phyloP scores from a whole-genome alignment of 2,329 filamentous ascomycete species.

The Curvularia hawaiiensis region DNA sequence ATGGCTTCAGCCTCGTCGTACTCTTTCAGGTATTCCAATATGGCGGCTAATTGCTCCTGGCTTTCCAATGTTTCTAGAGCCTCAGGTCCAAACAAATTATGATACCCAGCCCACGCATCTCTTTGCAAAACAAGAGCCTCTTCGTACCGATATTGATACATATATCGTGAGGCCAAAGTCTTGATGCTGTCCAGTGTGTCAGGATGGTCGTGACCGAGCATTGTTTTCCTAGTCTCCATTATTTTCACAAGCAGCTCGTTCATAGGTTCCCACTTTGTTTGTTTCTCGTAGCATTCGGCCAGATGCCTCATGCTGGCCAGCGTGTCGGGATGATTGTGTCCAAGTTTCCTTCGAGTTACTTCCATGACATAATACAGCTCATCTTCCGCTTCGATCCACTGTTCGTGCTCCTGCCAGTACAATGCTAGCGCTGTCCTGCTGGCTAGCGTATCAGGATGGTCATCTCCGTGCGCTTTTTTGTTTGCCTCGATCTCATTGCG shows the following conservation, averaged over 20 bases:
- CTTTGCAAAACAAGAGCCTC: background rate
- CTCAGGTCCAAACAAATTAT: background rate
- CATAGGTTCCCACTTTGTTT: background rate
- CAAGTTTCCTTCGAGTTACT: background rate
- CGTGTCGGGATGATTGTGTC: too few species aligned
- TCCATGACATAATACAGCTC: background rate
- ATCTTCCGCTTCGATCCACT: background rate
- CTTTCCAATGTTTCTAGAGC: rapidly evolving
- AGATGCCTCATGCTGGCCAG: too few species aligned
- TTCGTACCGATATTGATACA: background rate
- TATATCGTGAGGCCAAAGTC: background rate
- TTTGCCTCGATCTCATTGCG: too few species aligned
- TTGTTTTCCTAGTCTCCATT: background rate
- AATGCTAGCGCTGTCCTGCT: background rate
- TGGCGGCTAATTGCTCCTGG: background rate
- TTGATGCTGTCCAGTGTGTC: background rate
- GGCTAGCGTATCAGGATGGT: background rate
- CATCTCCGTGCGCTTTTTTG: background rate
- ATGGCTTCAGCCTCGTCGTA: background rate
- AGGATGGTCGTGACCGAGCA: background rate
- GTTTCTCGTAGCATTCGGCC: too few species aligned
- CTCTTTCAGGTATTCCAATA: background rate
- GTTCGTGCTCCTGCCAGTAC: too few species aligned
- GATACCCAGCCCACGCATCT: background rate
- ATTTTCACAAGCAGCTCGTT: background rate